Evolutionary conservation across 2,329 filamentous ascomycete species (phyloP).

Genomic region (Phyllosticta citrichinensis): DNA sequence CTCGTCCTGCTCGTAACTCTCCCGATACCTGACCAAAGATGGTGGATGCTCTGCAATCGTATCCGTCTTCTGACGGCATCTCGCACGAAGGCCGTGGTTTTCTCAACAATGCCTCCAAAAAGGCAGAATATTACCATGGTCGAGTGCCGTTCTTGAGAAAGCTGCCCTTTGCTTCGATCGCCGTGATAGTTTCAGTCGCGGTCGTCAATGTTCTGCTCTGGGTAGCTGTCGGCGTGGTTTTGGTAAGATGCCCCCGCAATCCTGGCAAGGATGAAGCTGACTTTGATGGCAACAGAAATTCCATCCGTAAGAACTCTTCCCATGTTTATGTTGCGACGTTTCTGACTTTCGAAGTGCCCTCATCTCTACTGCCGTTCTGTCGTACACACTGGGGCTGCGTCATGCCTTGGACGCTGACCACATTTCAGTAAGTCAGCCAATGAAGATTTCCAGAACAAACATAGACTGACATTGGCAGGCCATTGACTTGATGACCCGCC

Average conservation of each 20-base stretch:
- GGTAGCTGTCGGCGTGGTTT: slow-evolving; percentile 47
- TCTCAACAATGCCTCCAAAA: slow-evolving; percentile 13
- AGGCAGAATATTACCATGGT: slow-evolving; percentile 26
- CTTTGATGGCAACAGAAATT: slow-evolving; percentile 18
- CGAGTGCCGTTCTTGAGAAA: slow-evolving; percentile 45
- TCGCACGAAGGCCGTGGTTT: background rate
- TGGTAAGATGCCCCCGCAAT: slow-evolving; percentile 32
- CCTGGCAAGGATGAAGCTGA: background rate
- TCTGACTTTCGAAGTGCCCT: slow-evolving; percentile 40
- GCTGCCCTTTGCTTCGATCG: slow-evolving; percentile 47
- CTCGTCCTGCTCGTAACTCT: background rate
- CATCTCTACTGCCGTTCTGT: slow-evolving; percentile 69
- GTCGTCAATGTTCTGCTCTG: slow-evolving; percentile 48
- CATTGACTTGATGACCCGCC: slow-evolving; percentile 89
- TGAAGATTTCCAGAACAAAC: background rate
- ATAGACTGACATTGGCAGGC: slow-evolving; percentile 37
- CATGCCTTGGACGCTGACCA: slow-evolving; percentile 99
- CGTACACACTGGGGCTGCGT: slow-evolving; percentile 80
- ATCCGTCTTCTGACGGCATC: background rate
- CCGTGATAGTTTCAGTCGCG: slow-evolving; percentile 45
- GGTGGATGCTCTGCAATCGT: background rate
- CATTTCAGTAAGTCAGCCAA: slow-evolving; percentile 43
- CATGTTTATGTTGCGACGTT: background rate
- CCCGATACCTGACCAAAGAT: background rate
- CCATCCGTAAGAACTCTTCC: slow-evolving; percentile 17